Evolutionary conservation across 768 basidiomycete genomes (phyloP), one percentile per base, ranked within the genome.

Genomic region (Lactarius pseudohatsudake): DNA sequence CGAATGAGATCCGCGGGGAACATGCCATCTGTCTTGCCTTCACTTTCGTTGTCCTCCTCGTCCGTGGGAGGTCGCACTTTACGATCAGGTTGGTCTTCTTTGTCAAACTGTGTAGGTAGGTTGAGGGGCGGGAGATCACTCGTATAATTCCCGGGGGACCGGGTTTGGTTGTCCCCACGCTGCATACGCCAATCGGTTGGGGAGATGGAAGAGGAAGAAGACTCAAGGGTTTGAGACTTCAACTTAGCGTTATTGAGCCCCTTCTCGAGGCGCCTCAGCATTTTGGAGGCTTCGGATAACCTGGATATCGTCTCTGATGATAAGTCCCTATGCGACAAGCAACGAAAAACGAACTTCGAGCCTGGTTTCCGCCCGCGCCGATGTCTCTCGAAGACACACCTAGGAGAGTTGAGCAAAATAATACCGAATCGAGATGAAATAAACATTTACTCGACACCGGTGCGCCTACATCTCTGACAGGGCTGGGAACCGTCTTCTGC

Each of bases 301-400:
- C 92, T 93, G 70, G 30, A 57, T 55, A 70, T 66, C 61, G 50
- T 26, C 13, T 53, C 55, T 55, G 43, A 72, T 59, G 57, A 72
- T 67, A 20, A 67, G 53, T 43, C 30, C 47, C 56, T 43, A 56
- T 61, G 36, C 28, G 38, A 58, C 43, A 41, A 66, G 45, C 32
- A 61, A 59, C 54, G n/a, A 45, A 6, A 22, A 55, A 77, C 81
- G 30, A 75, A 94, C 92, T 94, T 94, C 77, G 92, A 93, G 72
- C 92, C 92, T 20, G 92, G 92, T 73, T 94, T 94, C 64, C 92
- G 85, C 53, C 92, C 92, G 40, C 92, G 86, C 62, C 92, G 85
- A 76, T 94, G 92, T 76, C 94, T 94, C 79, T 94, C 92, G 72
- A 94, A 94, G 40, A 92, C 70, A 72, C 92, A 93, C 67, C 91